phyloP scores from a whole-genome alignment of 768 basidiomycete genomes.

The Serpula lacrymans region DNA sequence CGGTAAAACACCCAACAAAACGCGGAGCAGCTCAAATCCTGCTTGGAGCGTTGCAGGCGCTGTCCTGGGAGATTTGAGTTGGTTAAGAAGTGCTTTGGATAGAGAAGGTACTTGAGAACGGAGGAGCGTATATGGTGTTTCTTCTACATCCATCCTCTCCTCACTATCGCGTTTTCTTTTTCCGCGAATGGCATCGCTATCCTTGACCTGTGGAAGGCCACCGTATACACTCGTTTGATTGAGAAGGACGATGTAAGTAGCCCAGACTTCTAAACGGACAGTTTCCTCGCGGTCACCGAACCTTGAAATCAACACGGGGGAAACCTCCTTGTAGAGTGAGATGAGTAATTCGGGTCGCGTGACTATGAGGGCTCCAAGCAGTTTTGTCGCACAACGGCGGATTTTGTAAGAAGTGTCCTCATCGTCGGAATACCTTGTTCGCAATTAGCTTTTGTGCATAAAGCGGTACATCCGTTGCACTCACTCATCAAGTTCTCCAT shows the following conservation, averaged over 20 bases:
- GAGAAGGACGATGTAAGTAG: constrained; percentile 77
- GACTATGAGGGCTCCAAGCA: constrained; percentile 78
- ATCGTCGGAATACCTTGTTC: constrained; percentile 86
- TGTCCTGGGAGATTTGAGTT: constrained; percentile 81
- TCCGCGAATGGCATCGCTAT: constrained; percentile 45
- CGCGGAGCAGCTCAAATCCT: constrained; percentile 75
- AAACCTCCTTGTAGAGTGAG: constrained; percentile 78
- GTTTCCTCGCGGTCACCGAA: constrained; percentile 96
- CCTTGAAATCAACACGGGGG: constrained; percentile 85
- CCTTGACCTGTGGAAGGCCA: constrained; percentile 52
- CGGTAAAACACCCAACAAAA: constrained; percentile 74
- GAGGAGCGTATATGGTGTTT: constrained; percentile 69
- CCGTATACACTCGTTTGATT: constrained; percentile 84
- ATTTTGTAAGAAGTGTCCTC: constrained; percentile 99
- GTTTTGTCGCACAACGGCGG: constrained; percentile 88
- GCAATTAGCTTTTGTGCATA: not conserved
- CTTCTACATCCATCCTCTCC: constrained; percentile 69
- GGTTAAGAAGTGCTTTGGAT: constrained; percentile 79
- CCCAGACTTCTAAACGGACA: constrained; percentile 89
- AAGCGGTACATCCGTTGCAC: constrained; percentile 20
- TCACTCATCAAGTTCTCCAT: constrained; percentile 75
- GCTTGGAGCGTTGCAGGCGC: constrained; percentile 76
- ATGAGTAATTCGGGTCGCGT: constrained; percentile 87
- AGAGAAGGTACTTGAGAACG: constrained; percentile 73
- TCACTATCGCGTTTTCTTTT: constrained; percentile 79